phyloP scores from a whole-genome alignment of 257 asterid species.

The Primulina huaijiensis region DNA sequence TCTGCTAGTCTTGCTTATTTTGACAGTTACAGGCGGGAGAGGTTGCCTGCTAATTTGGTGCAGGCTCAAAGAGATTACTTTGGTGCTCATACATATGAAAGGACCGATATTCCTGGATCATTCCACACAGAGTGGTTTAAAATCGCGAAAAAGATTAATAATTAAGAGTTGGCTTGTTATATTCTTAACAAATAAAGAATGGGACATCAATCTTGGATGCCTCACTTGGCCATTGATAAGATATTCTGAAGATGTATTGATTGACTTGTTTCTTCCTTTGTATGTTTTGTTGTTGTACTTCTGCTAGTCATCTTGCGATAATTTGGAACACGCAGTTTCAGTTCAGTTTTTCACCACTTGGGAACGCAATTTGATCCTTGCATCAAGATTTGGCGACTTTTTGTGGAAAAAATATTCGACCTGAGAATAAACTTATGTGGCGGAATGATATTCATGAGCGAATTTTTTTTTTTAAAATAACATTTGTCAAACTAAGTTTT shows the following conservation, averaged over 20 bases:
- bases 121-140: slow-evolving; percentile 97
- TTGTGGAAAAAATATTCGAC: too few species aligned
- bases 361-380: too few species aligned
- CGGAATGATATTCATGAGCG: too few species aligned
- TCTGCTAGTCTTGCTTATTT: slow-evolving; percentile 91
- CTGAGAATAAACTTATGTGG: too few species aligned
- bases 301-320: too few species aligned
- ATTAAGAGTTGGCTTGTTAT: slow-evolving; percentile 21
- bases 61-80: slow-evolving; percentile 97
- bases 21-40: slow-evolving; percentile 80
- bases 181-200: slow-evolving; percentile 24
- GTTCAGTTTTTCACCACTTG: too few species aligned
- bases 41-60: slow-evolving; percentile 86
- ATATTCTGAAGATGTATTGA: neutral
- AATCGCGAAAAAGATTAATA: slow-evolving; percentile 53
- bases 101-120: slow-evolving; percentile 68
- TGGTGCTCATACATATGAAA: slow-evolving; percentile 93
- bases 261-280: neutral
- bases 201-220: slow-evolving; percentile 18
- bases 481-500: too few species aligned
- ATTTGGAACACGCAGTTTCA: too few species aligned
- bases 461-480: too few species aligned
- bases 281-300: too few species aligned
- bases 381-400: too few species aligned
- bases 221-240: slow-evolving; percentile 8